phyloP scores from a whole-genome alignment of 257 asterid species.

The Lithospermum erythrorhizon region DNA sequence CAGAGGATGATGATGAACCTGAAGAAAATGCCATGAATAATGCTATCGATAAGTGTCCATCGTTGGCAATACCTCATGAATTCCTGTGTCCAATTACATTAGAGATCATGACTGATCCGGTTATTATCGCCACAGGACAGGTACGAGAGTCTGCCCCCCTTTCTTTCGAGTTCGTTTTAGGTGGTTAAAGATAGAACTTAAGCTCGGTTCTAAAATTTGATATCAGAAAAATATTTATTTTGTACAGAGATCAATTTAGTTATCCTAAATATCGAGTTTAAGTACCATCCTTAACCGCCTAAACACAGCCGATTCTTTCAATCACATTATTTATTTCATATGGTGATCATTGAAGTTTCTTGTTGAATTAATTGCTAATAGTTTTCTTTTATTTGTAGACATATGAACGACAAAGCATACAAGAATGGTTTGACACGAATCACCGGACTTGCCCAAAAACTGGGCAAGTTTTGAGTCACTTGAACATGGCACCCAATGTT shows the following conservation, averaged over 20 bases:
- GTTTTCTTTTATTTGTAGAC: slow-evolving; percentile 25
- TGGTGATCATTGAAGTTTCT: no score
- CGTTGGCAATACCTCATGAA: slow-evolving; percentile 39
- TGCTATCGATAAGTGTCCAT: slow-evolving; percentile 31
- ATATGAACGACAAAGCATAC: slow-evolving; percentile 49
- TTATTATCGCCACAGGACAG: slow-evolving; percentile 54
- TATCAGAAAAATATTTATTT: no score
- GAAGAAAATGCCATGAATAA: slow-evolving; percentile 21
- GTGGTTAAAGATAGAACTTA: no score
- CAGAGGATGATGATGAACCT: slow-evolving; percentile 24
- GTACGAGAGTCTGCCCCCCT: slow-evolving; percentile 12
- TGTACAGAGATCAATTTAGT: no score
- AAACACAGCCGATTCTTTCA: no score
- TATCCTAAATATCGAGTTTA: no score
- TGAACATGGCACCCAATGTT: slow-evolving; percentile 45
- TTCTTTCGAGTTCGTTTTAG: not conserved
- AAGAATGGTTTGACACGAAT: slow-evolving; percentile 45
- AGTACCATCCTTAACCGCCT: no score
- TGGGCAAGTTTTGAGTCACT: slow-evolving; percentile 37
- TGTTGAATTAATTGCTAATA: slow-evolving; percentile 1
- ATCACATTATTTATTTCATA: no score
- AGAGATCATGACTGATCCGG: slow-evolving; percentile 60
- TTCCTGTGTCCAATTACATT: slow-evolving; percentile 52
- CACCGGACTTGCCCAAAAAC: slow-evolving; percentile 60
- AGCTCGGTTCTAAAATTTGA: no score